Percentiles rank a stretch among this genome's conserved stretches.
phyloP scores from a whole-genome alignment of 1,139 yeast genomes.

The Scheffersomyces lignicola region DNA sequence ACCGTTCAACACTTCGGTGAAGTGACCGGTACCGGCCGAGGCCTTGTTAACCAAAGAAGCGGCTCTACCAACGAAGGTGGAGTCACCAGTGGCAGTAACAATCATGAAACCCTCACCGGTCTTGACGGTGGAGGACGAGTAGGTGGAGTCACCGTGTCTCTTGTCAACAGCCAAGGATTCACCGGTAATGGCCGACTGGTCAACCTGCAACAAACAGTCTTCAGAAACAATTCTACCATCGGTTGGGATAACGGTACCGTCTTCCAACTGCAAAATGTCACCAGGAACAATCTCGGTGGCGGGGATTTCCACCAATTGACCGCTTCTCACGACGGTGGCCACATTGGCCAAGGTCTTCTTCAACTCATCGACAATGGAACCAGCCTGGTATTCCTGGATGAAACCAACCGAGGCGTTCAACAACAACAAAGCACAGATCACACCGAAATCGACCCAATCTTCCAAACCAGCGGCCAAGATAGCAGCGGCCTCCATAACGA shows the following conservation, averaged over 20 bases:
- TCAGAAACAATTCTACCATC: conserved; percentile 93
- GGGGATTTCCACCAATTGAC: conserved; percentile 69
- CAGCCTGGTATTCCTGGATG: conserved; percentile 96
- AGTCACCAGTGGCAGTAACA: conserved; percentile 95
- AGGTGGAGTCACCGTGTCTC: conserved; percentile 82
- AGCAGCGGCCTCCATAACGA: conserved; percentile 99
- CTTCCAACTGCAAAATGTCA: conserved; percentile 89
- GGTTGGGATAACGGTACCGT: conserved; percentile 92
- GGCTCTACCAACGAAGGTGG: conserved; percentile 91
- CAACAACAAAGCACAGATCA: conserved; percentile 82
- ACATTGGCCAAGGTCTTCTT: conserved; percentile 91
- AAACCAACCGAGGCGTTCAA: conserved; percentile 95
- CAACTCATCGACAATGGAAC: conserved; percentile 92
- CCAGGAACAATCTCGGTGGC: conserved; percentile 91
- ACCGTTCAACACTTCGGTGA: conserved; percentile 97
- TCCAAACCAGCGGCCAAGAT: conserved; percentile 96
- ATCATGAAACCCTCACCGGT: conserved; percentile 97
- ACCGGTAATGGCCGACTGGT: conserved; percentile 98
- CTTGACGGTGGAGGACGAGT: conserved; percentile 95
- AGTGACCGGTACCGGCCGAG: conserved; percentile 91
- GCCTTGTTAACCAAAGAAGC: conserved; percentile 97
- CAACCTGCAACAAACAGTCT: conserved; percentile 88
- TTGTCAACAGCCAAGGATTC: conserved; percentile 96
- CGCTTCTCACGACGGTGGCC: conserved; percentile 85
- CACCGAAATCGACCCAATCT: conserved; percentile 99